These are phyloP conservation scores for Stylosanthes scabra DNA, from an alignment of 331 rosid genomes.

Conservation along the genomic window DNA sequence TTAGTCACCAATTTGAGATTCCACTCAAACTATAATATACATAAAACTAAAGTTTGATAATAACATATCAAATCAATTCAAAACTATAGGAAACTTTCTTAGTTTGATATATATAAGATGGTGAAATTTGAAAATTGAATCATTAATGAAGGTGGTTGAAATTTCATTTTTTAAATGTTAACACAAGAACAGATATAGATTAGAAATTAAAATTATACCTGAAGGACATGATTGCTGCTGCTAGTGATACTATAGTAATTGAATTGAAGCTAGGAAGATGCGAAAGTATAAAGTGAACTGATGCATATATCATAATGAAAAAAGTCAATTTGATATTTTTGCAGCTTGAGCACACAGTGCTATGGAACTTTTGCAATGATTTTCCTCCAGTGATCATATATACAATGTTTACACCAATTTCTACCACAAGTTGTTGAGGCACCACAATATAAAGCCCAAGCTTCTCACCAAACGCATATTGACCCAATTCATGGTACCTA, in stretches of 20 bases:
- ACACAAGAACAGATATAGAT: neutral
- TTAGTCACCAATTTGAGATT: too few species aligned
- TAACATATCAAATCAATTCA: too few species aligned
- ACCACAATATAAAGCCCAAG: slow-evolving; percentile 67
- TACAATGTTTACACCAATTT: slow-evolving; percentile 56
- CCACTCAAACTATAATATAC: too few species aligned
- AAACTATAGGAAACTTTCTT: too few species aligned
- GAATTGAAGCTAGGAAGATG: slow-evolving; percentile 77
- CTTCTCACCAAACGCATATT: slow-evolving; percentile 60
- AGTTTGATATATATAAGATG: too few species aligned
- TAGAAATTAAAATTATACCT: slow-evolving; percentile 36
- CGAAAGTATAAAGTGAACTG: slow-evolving; percentile 50
- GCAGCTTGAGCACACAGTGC: slow-evolving; percentile 19
- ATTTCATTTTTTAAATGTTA: too few species aligned
- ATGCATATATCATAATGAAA: slow-evolving; percentile 67
- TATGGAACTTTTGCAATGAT: slow-evolving; percentile 54
- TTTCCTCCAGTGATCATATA: slow-evolving; percentile 64
- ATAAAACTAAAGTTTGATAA: too few species aligned
- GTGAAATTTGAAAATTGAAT: too few species aligned
- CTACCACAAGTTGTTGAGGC: slow-evolving; percentile 56
- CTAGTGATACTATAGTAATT: slow-evolving; percentile 66
- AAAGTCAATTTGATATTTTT: slow-evolving; percentile 48
- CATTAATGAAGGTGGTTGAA: too few species aligned
- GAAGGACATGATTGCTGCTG: slow-evolving; percentile 75
- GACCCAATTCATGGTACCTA: slow-evolving; percentile 26